Conservation (phyloP, 2,329 filamentous ascomycete species). For the Decorospora gaudefroyi region DNA sequence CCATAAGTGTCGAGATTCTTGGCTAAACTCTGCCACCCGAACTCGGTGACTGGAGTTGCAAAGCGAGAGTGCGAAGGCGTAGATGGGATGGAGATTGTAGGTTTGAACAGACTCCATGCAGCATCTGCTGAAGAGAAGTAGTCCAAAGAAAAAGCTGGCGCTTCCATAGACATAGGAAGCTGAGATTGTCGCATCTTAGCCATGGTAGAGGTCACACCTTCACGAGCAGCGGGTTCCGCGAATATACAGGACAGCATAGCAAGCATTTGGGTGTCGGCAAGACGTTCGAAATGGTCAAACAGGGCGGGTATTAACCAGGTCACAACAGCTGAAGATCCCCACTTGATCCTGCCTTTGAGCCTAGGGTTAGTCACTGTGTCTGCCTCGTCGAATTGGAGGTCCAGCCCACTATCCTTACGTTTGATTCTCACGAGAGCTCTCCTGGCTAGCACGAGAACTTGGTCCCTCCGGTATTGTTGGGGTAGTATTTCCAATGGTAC, state of each 20-base stretch:
- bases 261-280: conserved; percentile 67
- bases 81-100: conserved; percentile 41
- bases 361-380: conserved; percentile 47
- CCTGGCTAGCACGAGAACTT: conserved; percentile 70
- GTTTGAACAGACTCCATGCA: conserved; percentile 51
- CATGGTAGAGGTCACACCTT: conserved; percentile 48
- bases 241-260: conserved; percentile 68
- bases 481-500: conserved; percentile 70
- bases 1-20: conserved; percentile 50
- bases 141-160: conserved; percentile 54
- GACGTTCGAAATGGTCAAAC: conserved; percentile 63
- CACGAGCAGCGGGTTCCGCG: conserved; percentile 52
- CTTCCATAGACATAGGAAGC: conserved; percentile 50
- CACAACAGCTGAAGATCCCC: conserved; percentile 62
- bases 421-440: conserved; percentile 60
- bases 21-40: conserved; percentile 37
- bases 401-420: conserved; percentile 55
- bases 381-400: conserved; percentile 54
- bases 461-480: conserved; percentile 60
- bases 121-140: conserved; percentile 52
- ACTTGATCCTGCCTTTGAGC: conserved; percentile 55
- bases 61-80: conserved; percentile 41
- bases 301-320: conserved; percentile 62
- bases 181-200: conserved; percentile 43
- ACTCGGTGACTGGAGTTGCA: conserved; percentile 38